Percentiles rank a stretch among this genome's conserved stretches.
These are phyloP conservation scores for Magnaporthiopsis poae DNA, from an alignment of 2,329 filamentous ascomycete genomes.

Conservation along the genomic window DNA sequence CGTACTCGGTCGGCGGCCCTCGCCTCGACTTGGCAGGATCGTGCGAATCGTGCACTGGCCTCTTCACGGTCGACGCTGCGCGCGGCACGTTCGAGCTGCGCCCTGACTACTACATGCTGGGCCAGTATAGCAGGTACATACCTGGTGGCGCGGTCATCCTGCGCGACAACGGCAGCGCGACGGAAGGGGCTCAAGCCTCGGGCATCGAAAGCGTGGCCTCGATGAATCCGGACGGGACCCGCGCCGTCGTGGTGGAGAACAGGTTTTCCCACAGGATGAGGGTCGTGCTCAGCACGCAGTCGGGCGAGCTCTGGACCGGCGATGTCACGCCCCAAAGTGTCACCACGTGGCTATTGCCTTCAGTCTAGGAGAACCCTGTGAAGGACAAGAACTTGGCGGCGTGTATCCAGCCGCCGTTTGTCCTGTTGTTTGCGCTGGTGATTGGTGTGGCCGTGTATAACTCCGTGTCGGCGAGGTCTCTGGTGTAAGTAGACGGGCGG, in stretches of 20 bases:
- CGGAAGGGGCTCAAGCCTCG: conserved; percentile 25
- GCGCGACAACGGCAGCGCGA: conserved; percentile 32
- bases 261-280: conserved; percentile 35
- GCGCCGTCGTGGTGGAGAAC: conserved; percentile 37
- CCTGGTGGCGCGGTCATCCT: conserved; percentile 34
- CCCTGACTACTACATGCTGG: conserved; percentile 44
- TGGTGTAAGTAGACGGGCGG: neutral
- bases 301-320: conserved; percentile 29
- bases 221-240: conserved; percentile 34
- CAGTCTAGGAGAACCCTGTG: conserved; percentile 25
- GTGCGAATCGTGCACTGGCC: conserved; percentile 36
- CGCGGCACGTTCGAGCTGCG: conserved; percentile 33
- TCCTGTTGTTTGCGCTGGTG: neutral
- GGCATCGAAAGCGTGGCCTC: conserved; percentile 36
- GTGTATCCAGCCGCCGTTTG: neutral
- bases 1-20: conserved; percentile 32
- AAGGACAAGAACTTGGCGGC: conserved; percentile 21
- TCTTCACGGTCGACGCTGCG: conserved; percentile 45
- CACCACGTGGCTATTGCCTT: conserved; percentile 30
- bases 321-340: conserved; percentile 25
- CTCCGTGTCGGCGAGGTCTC: neutral
- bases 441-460: neutral
- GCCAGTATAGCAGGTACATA: conserved; percentile 41
- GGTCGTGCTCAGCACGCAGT: conserved; percentile 25
- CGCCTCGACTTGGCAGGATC: conserved; percentile 28